These are phyloP conservation scores for Epichloe typhina DNA, from an alignment of 2,329 filamentous ascomycete species.

Conservation along the genomic window DNA sequence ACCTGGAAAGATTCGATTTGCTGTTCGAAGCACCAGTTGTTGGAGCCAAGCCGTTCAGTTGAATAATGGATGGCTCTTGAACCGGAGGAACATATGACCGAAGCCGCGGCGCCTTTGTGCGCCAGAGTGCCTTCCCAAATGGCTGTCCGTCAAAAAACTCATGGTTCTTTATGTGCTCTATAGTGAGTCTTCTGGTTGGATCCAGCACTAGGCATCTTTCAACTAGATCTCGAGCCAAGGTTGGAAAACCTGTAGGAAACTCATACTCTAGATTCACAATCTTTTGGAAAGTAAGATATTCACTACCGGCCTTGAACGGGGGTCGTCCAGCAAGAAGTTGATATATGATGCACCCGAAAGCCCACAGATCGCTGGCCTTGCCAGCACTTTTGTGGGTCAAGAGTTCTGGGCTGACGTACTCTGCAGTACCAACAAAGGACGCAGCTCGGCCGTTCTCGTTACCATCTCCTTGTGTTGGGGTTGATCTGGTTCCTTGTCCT, in stretches of 20 bases:
- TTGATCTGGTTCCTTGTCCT: slow-evolving; percentile 13
- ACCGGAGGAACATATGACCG: slow-evolving; percentile 70
- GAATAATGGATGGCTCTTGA: slow-evolving; percentile 61
- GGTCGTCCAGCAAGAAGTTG: slow-evolving; percentile 91
- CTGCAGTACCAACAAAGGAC: slow-evolving; percentile 93
- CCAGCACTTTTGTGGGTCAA: slow-evolving; percentile 92
- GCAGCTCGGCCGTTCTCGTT: slow-evolving; percentile 63
- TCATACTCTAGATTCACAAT: slow-evolving; percentile 91
- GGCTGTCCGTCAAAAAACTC: slow-evolving; percentile 81
- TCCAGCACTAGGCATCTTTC: slow-evolving; percentile 85
- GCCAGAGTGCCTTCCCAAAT: slow-evolving; percentile 81
- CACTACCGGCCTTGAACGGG: slow-evolving; percentile 90
- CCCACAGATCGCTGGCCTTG: slow-evolving; percentile 96
- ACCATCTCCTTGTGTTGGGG: slow-evolving; percentile 21
- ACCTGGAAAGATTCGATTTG: slow-evolving; percentile 17
- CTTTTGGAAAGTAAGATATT: slow-evolving; percentile 97
- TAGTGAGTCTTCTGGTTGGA: slow-evolving; percentile 67
- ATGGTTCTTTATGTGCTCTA: slow-evolving; percentile 95
- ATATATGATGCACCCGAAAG: slow-evolving; percentile 95
- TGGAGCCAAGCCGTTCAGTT: slow-evolving; percentile 46
- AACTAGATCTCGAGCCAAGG: slow-evolving; percentile 74
- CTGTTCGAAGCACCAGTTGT: slow-evolving; percentile 11
- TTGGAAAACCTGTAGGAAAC: slow-evolving; percentile 79
- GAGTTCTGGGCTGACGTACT: slow-evolving; percentile 97
- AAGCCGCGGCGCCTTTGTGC: slow-evolving; percentile 73